phyloP scores from a whole-genome alignment of 2,329 filamentous ascomycete species.

The Septoria linicola region DNA sequence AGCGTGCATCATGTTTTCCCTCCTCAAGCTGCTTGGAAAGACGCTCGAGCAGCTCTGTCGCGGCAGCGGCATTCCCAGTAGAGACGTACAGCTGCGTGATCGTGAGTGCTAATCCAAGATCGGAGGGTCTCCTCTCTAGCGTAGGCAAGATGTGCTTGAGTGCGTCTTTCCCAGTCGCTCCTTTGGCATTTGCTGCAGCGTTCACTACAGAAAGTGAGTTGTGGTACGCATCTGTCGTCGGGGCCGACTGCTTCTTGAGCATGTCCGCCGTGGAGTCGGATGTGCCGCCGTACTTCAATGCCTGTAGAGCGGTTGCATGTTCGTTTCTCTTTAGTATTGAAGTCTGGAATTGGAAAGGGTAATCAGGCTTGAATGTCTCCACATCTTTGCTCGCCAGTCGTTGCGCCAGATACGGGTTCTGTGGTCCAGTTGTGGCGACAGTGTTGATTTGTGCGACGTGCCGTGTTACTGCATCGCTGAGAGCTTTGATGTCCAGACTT shows the following conservation, averaged over 20 bases:
- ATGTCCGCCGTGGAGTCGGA: conserved; percentile 54
- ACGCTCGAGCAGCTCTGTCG: conserved; percentile 70
- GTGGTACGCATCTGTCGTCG: conserved; percentile 40
- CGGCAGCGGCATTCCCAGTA: conserved; percentile 68
- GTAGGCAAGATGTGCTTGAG: conserved; percentile 68
- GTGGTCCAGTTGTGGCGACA: conserved; percentile 47
- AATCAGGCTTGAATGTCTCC: conserved; percentile 57
- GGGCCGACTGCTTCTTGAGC: conserved; percentile 49
- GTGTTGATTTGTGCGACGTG: conserved; percentile 68
- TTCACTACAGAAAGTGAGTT: conserved; percentile 64
- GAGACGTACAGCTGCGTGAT: conserved; percentile 78
- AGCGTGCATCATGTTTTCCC: conserved; percentile 67
- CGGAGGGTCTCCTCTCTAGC: conserved; percentile 70
- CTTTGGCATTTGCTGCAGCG: conserved; percentile 71
- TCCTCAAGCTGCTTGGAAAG: conserved; percentile 72
- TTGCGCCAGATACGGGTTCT: conserved; percentile 68
- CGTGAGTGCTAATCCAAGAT: conserved; percentile 77
- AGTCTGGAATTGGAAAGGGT: conserved; percentile 70
- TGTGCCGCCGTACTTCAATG: conserved; percentile 67
- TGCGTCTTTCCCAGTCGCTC: conserved; percentile 63
- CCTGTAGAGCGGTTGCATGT: conserved; percentile 63
- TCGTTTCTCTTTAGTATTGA: conserved; percentile 62
- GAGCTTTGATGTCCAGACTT: conserved; percentile 61
- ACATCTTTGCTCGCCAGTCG: conserved; percentile 59
- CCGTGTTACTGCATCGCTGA: conserved; percentile 65